These are phyloP conservation scores for Cladosporium velox DNA, from an alignment of 2,329 filamentous ascomycete genomes.

Conservation along the genomic window DNA sequence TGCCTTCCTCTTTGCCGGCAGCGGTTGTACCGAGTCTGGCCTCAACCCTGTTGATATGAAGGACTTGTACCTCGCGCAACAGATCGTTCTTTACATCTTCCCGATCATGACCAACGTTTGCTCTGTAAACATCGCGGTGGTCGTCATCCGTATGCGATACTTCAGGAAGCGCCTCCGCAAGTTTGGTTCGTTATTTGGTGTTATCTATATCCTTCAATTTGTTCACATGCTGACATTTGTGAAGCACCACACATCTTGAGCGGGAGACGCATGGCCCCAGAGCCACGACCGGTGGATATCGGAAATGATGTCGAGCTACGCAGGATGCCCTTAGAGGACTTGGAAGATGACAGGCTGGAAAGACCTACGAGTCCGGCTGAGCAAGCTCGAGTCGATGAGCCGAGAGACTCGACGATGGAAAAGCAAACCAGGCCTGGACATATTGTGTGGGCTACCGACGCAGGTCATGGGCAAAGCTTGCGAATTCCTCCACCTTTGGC, in stretches of 20 bases:
- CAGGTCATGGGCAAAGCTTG: neutral
- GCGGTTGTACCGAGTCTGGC: conserved; percentile 54
- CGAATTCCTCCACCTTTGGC: neutral
- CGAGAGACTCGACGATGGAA: neutral
- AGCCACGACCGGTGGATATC: neutral
- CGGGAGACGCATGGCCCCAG: neutral
- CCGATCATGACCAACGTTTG: conserved; percentile 52
- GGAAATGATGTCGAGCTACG: neutral
- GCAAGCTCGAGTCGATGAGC: neutral
- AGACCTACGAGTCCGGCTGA: neutral
- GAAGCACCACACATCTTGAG: neutral
- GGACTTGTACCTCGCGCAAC: conserved; percentile 52
- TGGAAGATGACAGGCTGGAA: neutral
- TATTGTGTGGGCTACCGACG: neutral
- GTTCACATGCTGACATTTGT: neutral
- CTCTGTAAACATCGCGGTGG: conserved; percentile 54
- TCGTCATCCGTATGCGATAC: conserved; percentile 52
- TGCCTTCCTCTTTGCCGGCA: conserved; percentile 54
- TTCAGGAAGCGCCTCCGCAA: conserved; percentile 50
- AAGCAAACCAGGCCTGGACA: neutral
- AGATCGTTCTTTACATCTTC: conserved; percentile 54
- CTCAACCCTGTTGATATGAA: conserved; percentile 57
- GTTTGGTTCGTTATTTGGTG: neutral
- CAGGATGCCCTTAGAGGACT: neutral
- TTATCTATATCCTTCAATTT: too few species aligned